A percentile compares a stretch with the other conserved stretches of the same genome.
Conservation (phyloP, 768 basidiomycete genomes). For the Clitopilus hobsonii region DNA sequence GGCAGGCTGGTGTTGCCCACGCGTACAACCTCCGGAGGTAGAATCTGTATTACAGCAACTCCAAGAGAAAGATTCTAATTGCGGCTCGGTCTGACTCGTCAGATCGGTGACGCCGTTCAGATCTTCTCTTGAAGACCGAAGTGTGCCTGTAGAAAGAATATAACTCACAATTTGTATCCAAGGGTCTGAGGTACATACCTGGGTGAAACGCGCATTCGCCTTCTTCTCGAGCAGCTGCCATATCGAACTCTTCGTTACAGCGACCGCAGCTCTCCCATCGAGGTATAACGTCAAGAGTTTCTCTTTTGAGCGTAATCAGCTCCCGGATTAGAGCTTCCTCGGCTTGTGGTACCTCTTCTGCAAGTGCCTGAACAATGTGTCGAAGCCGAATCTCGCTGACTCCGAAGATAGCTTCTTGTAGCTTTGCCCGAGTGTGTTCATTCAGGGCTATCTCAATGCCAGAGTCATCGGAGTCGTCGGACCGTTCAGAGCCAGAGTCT, state of each 20-base stretch:
- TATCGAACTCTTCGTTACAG: slow-evolving; percentile 45
- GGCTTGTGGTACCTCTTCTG: slow-evolving; percentile 34
- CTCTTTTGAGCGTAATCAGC: slow-evolving; percentile 34
- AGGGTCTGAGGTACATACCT: slow-evolving; percentile 26
- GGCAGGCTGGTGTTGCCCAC: slow-evolving; percentile 26
- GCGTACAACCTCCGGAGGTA: slow-evolving; percentile 32
- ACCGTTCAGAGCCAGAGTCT: slow-evolving; percentile 12
- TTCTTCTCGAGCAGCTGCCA: slow-evolving; percentile 26
- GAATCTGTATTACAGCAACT: slow-evolving; percentile 43
- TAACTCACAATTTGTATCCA: not conserved
- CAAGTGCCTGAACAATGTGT: slow-evolving; percentile 30
- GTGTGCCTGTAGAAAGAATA: not conserved
- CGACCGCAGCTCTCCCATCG: slow-evolving; percentile 44
- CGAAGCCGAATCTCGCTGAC: slow-evolving; percentile 41
- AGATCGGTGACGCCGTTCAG: not conserved
- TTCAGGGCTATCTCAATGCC: slow-evolving; percentile 34
- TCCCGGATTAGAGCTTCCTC: slow-evolving; percentile 38
- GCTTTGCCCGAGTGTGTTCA: slow-evolving; percentile 33
- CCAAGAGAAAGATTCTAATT: slow-evolving; percentile 47
- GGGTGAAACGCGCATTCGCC: slow-evolving; percentile 48
- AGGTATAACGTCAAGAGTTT: slow-evolving; percentile 29
- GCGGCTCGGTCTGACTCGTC: slow-evolving; percentile 12
- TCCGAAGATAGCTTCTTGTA: slow-evolving; percentile 36
- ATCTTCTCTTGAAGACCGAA: not conserved
- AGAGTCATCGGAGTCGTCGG: slow-evolving; percentile 22